phyloP scores from a whole-genome alignment of 768 basidiomycete genomes.

The Tephrocybe sp. region DNA sequence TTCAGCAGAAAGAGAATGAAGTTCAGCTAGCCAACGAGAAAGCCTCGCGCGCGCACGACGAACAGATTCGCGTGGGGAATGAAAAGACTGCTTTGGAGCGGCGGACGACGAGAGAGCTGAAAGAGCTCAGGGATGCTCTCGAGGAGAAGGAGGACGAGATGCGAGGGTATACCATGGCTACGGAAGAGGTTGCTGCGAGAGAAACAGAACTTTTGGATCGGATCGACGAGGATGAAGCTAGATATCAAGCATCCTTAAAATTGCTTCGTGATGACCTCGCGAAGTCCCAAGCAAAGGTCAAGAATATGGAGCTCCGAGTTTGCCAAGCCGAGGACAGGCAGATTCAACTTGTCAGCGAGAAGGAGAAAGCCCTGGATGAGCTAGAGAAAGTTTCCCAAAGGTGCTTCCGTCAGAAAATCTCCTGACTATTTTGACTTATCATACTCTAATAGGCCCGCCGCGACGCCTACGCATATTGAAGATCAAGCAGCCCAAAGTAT shows the following conservation, averaged over 20 bases:
- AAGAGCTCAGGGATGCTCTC: constrained; percentile 40
- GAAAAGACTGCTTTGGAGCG: constrained; percentile 56
- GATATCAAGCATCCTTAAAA: constrained; percentile 55
- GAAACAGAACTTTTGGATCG: constrained; percentile 62
- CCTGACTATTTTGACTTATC: neutral
- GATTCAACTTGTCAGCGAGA: constrained; percentile 49
- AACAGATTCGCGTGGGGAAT: constrained; percentile 54
- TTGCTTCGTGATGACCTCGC: constrained; percentile 41
- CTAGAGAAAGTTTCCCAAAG: constrained; percentile 32
- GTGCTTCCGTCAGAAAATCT: constrained; percentile 1
- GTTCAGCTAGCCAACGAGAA: constrained; percentile 44
- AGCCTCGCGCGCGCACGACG: constrained; percentile 44
- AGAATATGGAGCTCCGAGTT: constrained; percentile 36
- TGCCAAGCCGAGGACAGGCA: constrained; percentile 41
- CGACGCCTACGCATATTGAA: constrained; percentile 15
- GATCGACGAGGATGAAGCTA: constrained; percentile 72
- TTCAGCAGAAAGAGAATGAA: constrained; percentile 43
- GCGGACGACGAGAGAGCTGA: constrained; percentile 39
- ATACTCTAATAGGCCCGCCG: neutral
- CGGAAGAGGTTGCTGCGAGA: constrained; percentile 40
- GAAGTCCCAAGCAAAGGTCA: constrained; percentile 38
- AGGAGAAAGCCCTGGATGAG: constrained; percentile 45
- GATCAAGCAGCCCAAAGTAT: constrained; percentile 38
- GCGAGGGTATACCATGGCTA: constrained; percentile 36
- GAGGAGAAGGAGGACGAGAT: constrained; percentile 64